Conservation (phyloP, 116 monocot species). For the Cymodocea nodosa region DNA sequence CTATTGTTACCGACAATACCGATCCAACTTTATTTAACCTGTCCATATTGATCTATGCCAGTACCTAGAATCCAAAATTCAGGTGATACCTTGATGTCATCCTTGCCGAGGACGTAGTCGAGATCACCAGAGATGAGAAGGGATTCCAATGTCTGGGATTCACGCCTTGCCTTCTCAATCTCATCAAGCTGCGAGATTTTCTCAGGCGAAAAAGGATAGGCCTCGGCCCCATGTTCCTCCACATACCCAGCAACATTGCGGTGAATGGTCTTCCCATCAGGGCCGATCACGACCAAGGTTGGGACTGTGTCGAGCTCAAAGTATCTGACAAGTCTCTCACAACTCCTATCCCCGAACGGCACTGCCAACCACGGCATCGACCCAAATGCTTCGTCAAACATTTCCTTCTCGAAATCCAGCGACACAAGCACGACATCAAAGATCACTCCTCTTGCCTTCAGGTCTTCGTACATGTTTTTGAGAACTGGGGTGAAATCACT, state of each 20-base stretch:
- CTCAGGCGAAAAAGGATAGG: constrained; percentile 43
- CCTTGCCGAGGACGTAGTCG: constrained; percentile 46
- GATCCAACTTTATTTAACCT: too few relatives aligned
- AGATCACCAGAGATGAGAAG: constrained; percentile 36
- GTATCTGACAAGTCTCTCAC: constrained; percentile 37
- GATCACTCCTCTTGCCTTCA: constrained; percentile 35
- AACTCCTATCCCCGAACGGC: constrained; percentile 38
- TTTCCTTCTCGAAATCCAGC: constrained; percentile 23
- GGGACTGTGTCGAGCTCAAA: constrained; percentile 39
- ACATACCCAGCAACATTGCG: constrained; percentile 31
- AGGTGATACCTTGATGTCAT: constrained; percentile 22
- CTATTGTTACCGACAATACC: too few relatives aligned
- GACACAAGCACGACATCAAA: constrained; percentile 49
- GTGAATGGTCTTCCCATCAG: constrained; percentile 57
- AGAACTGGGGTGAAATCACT: constrained; percentile 28
- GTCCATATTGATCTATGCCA: not conserved
- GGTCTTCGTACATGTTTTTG: constrained; percentile 23
- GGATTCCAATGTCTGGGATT: constrained; percentile 44
- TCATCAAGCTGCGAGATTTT: constrained; percentile 30
- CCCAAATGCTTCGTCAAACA: constrained; percentile 15
- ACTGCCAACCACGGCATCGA: constrained; percentile 58
- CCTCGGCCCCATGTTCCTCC: constrained; percentile 34
- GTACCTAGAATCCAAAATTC: not conserved
- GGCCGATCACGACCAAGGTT: constrained; percentile 39
- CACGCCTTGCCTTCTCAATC: constrained; percentile 23